Percentiles rank a stretch among this genome's conserved stretches.
Evolutionary conservation across 768 basidiomycete species (phyloP).

Genomic region (Calocera viscosa): DNA sequence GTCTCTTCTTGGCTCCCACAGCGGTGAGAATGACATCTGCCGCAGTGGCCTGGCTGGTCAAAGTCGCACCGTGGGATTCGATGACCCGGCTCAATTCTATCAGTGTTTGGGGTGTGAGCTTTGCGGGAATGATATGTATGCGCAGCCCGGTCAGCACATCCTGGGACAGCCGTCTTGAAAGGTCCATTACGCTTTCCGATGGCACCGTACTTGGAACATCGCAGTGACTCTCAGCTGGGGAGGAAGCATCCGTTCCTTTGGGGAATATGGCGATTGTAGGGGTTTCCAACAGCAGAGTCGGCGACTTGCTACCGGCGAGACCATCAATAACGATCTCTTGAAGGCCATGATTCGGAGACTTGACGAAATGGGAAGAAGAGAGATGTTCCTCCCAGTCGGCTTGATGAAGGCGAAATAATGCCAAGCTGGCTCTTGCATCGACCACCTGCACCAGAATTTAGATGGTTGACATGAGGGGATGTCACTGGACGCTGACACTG

Average conservation of each 20-base stretch:
- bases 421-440: slow-evolving; percentile 95
- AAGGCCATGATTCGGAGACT: too few relatives aligned
- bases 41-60: not conserved
- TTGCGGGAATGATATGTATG: not conserved
- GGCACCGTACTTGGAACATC: too few relatives aligned
- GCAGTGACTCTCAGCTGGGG: too few relatives aligned
- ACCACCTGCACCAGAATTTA: slow-evolving; percentile 45
- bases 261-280: too few relatives aligned
- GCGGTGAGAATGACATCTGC: not conserved
- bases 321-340: too few relatives aligned
- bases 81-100: not conserved
- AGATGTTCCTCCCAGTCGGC: slow-evolving; percentile 55
- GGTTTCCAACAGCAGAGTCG: too few relatives aligned
- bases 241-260: too few relatives aligned
- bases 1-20: not conserved
- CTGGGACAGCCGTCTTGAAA: too few relatives aligned
- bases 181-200: too few relatives aligned
- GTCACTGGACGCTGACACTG: slow-evolving; percentile 45
- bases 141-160: too few relatives aligned
- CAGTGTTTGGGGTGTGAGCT: not conserved
- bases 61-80: not conserved
- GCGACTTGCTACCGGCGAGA: too few relatives aligned
- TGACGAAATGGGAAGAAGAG: not conserved
- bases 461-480: not conserved
- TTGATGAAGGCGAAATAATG: slow-evolving; percentile 70